A percentile compares a stretch with the other conserved stretches of the same genome.
phyloP scores from a whole-genome alignment of 2,329 filamentous ascomycete species.

The Ascochyta koolunga region DNA sequence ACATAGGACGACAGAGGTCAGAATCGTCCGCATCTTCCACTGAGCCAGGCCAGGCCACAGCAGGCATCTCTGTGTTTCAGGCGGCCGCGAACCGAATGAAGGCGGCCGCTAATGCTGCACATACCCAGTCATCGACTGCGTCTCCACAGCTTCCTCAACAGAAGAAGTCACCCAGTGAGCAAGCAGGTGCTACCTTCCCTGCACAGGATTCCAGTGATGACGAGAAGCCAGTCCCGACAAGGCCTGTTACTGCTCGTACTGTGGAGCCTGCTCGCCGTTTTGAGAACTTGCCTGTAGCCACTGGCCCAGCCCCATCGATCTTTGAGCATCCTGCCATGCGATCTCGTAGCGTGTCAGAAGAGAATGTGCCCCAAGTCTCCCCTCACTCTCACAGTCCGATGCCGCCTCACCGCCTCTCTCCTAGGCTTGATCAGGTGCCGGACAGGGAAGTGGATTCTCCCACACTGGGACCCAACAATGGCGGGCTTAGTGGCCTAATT shows the following conservation, averaged over 20 bases:
- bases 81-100: constrained; percentile 53
- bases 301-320: constrained; percentile 41
- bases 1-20: constrained; percentile 34
- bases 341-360: constrained; percentile 37
- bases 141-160: constrained; percentile 2
- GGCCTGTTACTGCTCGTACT: constrained; percentile 14
- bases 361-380: constrained; percentile 20
- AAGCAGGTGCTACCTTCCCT: constrained; percentile 32
- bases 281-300: constrained; percentile 43
- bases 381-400: constrained; percentile 6
- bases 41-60: constrained; percentile 38
- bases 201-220: constrained; percentile 42
- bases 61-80: constrained; percentile 55
- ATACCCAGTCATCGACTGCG: constrained; percentile 22
- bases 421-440: constrained; percentile 23
- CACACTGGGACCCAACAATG: constrained; percentile 70
- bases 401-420: constrained; percentile 5
- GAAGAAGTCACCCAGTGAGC: constrained; percentile 24
- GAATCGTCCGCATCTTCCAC: constrained; percentile 31
- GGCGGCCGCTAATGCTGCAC: constrained; percentile 31
- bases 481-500: constrained; percentile 79
- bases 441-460: constrained; percentile 70
- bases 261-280: constrained; percentile 36
- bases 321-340: constrained; percentile 47
- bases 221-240: constrained; percentile 32